Evolutionary conservation across 2,329 filamentous ascomycete species (phyloP).

Genomic region (Cladosporium sp.): DNA sequence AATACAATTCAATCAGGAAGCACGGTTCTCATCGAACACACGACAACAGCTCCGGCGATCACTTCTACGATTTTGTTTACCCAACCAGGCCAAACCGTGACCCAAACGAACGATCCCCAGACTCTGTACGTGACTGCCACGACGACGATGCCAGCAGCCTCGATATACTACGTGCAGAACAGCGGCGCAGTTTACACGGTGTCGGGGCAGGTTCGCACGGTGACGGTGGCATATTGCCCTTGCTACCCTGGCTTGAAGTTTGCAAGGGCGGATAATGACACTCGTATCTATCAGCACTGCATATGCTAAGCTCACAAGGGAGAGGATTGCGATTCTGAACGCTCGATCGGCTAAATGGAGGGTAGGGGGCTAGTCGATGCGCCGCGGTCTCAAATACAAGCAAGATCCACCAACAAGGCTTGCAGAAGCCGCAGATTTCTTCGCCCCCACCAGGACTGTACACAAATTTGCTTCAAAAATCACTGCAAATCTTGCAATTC

Average conservation of each 20-base stretch:
- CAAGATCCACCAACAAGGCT: no score
- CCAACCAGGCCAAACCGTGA: not conserved
- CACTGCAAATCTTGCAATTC: no score
- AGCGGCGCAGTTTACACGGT: not conserved
- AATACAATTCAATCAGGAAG: not conserved
- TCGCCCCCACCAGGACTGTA: no score
- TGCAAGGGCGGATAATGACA: slow-evolving; percentile 7
- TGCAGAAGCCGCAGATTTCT: no score
- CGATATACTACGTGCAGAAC: slow-evolving; percentile 5
- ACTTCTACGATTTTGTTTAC: slow-evolving; percentile 2
- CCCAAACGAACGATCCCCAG: not conserved
- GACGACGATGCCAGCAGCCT: slow-evolving; percentile 8
- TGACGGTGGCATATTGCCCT: slow-evolving; percentile 12
- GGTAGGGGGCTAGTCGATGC: no score
- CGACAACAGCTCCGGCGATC: not conserved
- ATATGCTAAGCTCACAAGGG: no score
- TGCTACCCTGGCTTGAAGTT: slow-evolving; percentile 12
- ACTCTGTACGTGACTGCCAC: slow-evolving; percentile 8
- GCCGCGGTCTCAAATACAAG: no score
- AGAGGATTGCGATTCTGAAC: no score
- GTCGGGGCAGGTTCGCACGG: not conserved
- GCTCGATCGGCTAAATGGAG: no score
- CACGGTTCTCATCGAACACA: not conserved
- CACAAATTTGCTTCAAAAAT: no score
- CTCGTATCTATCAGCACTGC: slow-evolving; percentile 7